Base-by-base conservation (phyloP, 2,329 filamentous ascomycete species). In the Aureobasidium melanogenum region DNA sequence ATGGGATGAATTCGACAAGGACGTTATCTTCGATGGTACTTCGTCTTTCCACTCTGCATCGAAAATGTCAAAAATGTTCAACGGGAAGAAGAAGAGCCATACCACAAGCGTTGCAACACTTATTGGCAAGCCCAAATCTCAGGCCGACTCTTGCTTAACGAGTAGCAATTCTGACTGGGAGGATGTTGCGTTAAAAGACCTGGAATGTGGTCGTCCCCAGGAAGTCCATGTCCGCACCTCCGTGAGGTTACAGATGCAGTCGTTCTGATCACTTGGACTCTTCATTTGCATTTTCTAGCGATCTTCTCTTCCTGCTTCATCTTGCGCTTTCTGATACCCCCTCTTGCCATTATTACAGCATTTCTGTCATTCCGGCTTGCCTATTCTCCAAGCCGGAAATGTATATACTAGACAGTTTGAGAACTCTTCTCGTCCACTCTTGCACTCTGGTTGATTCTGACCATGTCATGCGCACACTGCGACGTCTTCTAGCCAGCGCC, bases 1-100 rank as follows among this genome's bases (percentile, higher is more conserved):
- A 12, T 59, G 56, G 56, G 32, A 59, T 12, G 43, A 59, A 17
- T 59, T 59, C 19, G 56, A 59, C 56, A 59, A 50, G 32, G 56
- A 59, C 10, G 56, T 59, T 2, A 32, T 59, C 4, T 59, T 59
- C 7, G 56, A 59, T n/a, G 56, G 56, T 17, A 38, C 36, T 17
- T 59, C 56, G 3, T 59, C 56, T 1, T 59, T 48, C 22, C 56
- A 41, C 10, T 59, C 56, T 19, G 39, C 43, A 9, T 39, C 56
- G 2, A 26, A 32, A 2, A 22, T 59, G 12, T 39, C 56, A 1
- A 26, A 32, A 2, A 22, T 59, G 12, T 59, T 26, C 22, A 41
- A 38, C 8, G 32, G 44, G 17, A 59, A 19, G 28, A 50, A 59
- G 24, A 59, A 59, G 34, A 39, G 44, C 14, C 24, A 50, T 26